A percentile compares a stretch with the other conserved stretches of the same genome.
phyloP scores from a whole-genome alignment of 768 basidiomycete species.

The Mycena metata region DNA sequence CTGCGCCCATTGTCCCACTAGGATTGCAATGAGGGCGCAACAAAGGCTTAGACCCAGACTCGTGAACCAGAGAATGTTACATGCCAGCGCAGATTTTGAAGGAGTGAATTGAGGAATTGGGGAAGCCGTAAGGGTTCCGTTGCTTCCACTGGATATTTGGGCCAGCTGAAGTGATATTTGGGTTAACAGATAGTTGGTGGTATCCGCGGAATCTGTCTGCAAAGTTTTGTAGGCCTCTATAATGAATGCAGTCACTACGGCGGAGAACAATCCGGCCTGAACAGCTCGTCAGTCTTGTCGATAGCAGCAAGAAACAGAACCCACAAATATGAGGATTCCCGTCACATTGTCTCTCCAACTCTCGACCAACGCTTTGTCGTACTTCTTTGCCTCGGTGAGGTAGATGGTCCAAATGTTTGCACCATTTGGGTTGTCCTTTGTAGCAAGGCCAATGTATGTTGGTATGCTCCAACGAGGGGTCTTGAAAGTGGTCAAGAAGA shows the following conservation, averaged over 20 bases:
- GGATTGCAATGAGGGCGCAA: background rate
- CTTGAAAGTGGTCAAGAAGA: background rate
- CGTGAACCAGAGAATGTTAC: background rate
- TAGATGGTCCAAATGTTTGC: slow-evolving; percentile 8
- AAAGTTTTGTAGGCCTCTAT: slow-evolving; percentile 11
- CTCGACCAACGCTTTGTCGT: slow-evolving; percentile 16
- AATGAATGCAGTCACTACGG: slow-evolving; percentile 4
- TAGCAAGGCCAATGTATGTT: background rate
- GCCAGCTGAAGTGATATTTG: slow-evolving; percentile 9
- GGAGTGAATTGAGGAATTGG: background rate
- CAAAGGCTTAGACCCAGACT: background rate
- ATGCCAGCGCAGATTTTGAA: background rate
- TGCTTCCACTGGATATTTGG: background rate
- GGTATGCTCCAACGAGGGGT: background rate
- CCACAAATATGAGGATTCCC: slow-evolving; percentile 3
- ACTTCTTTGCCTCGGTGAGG: slow-evolving; percentile 7
- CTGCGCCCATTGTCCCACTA: background rate
- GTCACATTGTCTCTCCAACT: slow-evolving; percentile 17
- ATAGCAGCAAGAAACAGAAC: background rate
- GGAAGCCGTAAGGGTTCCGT: background rate
- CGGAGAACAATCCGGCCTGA: slow-evolving; percentile 12
- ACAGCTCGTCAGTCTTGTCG: background rate
- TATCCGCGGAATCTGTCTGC: background rate
- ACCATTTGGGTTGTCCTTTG: background rate
- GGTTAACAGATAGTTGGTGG: background rate